Conservation (phyloP, 2,329 filamentous ascomycete genomes). For the Chaetomiaceae sp. region DNA sequence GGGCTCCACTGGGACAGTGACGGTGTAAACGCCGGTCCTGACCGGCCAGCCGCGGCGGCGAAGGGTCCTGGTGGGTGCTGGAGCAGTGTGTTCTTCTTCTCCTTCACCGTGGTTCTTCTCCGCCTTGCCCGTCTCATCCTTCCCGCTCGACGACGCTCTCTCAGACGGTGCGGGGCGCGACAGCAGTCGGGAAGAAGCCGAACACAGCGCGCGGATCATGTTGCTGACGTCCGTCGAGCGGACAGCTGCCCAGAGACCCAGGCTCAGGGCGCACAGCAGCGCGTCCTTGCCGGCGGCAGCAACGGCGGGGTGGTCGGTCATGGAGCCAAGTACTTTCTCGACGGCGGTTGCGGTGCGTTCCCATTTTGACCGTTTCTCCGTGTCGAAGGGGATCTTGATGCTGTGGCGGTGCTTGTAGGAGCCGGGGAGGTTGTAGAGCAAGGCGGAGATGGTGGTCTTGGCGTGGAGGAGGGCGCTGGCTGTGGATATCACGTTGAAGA, state of each 20-base stretch:
- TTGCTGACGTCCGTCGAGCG: constrained; percentile 46
- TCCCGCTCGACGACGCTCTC: background rate
- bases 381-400: constrained; percentile 41
- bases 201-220: constrained; percentile 40
- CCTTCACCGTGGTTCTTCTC: background rate
- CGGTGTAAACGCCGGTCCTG: too few relatives aligned
- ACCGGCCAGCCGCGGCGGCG: constrained; percentile 19
- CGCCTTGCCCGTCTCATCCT: background rate
- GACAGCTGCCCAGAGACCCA: constrained; percentile 55
- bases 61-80: constrained; percentile 2
- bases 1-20: too few relatives aligned
- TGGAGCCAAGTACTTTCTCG: constrained; percentile 43
- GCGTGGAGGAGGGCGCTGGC: constrained; percentile 42
- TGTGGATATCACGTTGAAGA: constrained; percentile 45
- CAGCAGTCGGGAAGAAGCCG: constrained; percentile 27
- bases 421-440: constrained; percentile 44
- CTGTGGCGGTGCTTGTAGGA: constrained; percentile 46
- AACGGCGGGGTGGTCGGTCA: constrained; percentile 54
- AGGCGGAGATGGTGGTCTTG: constrained; percentile 38
- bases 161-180: too few relatives aligned
- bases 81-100: background rate
- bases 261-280: constrained; percentile 47
- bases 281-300: constrained; percentile 55
- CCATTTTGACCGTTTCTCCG: constrained; percentile 39
- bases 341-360: constrained; percentile 43